Base-by-base conservation (phyloP, 352 stramenopile species). In the Phytopythium cucurbitacearum region DNA sequence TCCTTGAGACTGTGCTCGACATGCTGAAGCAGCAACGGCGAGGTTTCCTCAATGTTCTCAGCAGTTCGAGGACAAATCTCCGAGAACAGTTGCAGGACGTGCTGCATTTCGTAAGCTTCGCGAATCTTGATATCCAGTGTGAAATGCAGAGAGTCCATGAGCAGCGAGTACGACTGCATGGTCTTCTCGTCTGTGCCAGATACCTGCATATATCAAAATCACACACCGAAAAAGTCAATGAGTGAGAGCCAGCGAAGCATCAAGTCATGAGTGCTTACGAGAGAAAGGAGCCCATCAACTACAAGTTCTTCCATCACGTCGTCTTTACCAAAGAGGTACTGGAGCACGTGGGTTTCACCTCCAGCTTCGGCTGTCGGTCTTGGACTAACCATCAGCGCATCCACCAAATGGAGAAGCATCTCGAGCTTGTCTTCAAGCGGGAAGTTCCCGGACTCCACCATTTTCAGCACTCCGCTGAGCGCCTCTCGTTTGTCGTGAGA, bases 1-100 rank as follows among this genome's bases (percentile, higher is more conserved):
- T 89, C 82, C 34, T 91, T 81, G n/a, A 91, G 39, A 34, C 71
- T 81, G 50, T 91, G 76, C 45, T 93, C 82, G 7, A 93, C 70
- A 50, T 92, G 81, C 53, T 92, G 81, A 9, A 91, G 51, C 16
- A 94, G 58, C 7, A 94, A 52, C 10, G 78, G 81, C 9, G 79
- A 90, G 0, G 76, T 86, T 54, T 92, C 81, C 59, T 89, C 78
- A 37, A 91, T 89, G 21, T 78, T 83, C 32, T 59, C 79, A 4
- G 74, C 78, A n/a, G 78, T 89, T 1, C 74, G 71, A 12, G 72
- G 76, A 37, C 82, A 89, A 32, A 89, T 89, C n/a, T 77, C 52
- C 35, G 85, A 71, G 37, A 95, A 93, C 8, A 91, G 71, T 12
- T 73, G 59, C 35, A 91, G 65, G 39, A 91, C 69, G 49, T 91